Conservation (phyloP, 768 basidiomycete species). For the Russula foetens region DNA sequence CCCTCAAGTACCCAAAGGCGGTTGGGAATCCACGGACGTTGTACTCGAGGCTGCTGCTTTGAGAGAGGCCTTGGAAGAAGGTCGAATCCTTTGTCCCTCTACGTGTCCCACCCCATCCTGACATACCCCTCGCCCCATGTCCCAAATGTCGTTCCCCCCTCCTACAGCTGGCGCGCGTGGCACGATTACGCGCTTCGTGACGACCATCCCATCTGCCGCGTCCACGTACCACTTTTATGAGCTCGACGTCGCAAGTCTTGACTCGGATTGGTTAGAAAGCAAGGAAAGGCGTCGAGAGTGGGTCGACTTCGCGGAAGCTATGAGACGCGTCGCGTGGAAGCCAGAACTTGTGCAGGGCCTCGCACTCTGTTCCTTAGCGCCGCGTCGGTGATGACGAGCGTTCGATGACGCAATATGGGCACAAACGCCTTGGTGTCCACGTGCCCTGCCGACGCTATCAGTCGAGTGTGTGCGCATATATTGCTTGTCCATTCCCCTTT, state of each 20-base stretch:
- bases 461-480: not conserved
- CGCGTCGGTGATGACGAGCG: conserved; percentile 35
- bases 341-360: conserved; percentile 75
- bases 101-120: conserved; percentile 65
- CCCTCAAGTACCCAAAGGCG: conserved; percentile 61
- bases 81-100: conserved; percentile 81
- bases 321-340: conserved; percentile 72
- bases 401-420: not conserved
- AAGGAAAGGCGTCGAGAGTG: conserved; percentile 77
- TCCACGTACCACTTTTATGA: conserved; percentile 89
- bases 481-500: not conserved
- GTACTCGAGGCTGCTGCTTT: conserved; percentile 81
- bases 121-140: conserved; percentile 40
- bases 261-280: conserved; percentile 74
- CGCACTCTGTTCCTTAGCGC: conserved; percentile 60
- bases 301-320: conserved; percentile 82
- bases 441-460: not conserved
- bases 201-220: conserved; percentile 69
- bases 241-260: conserved; percentile 70
- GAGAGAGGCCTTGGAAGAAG: conserved; percentile 93
- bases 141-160: conserved; percentile 15
- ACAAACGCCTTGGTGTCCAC: not conserved
- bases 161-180: conserved; percentile 79
- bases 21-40: conserved; percentile 79
- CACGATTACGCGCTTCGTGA: conserved; percentile 77